These are phyloP conservation scores for Fusarium sp. DNA, from an alignment of 2,329 filamentous ascomycete species.

Conservation along the genomic window DNA sequence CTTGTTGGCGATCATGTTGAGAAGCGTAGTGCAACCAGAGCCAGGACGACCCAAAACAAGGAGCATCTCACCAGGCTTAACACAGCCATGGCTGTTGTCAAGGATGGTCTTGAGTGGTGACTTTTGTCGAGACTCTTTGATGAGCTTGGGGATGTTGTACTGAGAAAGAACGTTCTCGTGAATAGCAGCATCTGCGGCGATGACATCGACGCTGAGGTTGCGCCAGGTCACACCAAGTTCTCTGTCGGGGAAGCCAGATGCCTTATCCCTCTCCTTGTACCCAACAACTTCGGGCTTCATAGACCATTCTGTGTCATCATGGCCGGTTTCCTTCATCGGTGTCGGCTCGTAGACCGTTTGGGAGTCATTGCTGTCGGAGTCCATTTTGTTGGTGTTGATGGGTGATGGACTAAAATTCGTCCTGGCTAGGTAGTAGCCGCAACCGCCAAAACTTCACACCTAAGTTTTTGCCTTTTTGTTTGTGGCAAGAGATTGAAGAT, in stretches of 20 bases:
- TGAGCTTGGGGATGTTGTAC: conserved; percentile 68
- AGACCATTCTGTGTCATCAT: conserved; percentile 57
- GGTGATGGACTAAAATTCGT: conserved; percentile 4
- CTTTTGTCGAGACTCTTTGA: conserved; percentile 68
- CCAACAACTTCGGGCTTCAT: conserved; percentile 64
- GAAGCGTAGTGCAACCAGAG: conserved; percentile 78
- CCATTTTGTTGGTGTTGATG: conserved; percentile 43
- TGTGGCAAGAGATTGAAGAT: neutral
- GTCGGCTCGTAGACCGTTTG: conserved; percentile 46
- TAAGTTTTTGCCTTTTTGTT: neutral
- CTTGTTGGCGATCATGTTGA: conserved; percentile 78
- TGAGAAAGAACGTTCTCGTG: conserved; percentile 76
- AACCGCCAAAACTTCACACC: neutral
- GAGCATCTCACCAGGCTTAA: conserved; percentile 81
- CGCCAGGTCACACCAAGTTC: conserved; percentile 76
- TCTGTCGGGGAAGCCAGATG: conserved; percentile 63
- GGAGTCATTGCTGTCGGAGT: conserved; percentile 47
- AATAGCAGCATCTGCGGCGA: conserved; percentile 72
- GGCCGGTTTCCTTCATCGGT: conserved; percentile 15
- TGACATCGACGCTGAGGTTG: conserved; percentile 73
- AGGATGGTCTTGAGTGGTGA: conserved; percentile 75
- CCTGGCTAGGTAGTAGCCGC: conserved; percentile 24
- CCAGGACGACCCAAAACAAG: conserved; percentile 78
- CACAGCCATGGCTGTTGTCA: conserved; percentile 75
- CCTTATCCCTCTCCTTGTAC: conserved; percentile 59